Base-by-base conservation (phyloP, 441 rosid genomes). In the Gossypium schwendimanii region DNA sequence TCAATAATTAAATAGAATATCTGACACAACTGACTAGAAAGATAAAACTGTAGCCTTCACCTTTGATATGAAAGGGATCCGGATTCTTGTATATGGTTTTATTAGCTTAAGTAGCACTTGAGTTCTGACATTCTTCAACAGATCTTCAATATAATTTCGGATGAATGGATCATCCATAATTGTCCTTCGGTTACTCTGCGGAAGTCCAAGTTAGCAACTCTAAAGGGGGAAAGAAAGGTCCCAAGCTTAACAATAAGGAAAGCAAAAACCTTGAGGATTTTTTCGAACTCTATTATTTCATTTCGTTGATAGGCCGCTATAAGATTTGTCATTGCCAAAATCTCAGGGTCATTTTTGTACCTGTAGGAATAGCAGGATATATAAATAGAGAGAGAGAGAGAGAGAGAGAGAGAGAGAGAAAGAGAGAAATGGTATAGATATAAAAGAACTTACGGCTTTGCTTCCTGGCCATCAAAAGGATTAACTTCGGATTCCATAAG, bases 381-480 rank as follows among this genome's bases (percentile, higher is more conserved):
- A 3, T 15, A 47, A 6, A 47, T 15, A 12, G 6, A 41, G 2
- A 41, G 2, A n/a, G 69, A 74, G 26, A 53, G 12, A 62, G 58
- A 28, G 14, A 20, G 33, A 23, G 57, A 52, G 23, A 17, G 2
- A 15, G 2, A 15, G 71, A 74, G 33, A 53, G 14, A 58, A 47
- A 31, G 14, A 21, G 36, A 23, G 57, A 52, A 7, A 58, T 45
- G 47, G 18, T 6, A 36, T 41, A 17, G 21, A 26, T 47, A 54
- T 18, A 58, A 36, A 57, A 58, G 31, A 53, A 80, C 99, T 95
- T 86, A 93, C 98, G 99, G 98, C 75, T 93, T 96, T 63, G 99
- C 98, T 87, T 96, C 99, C 80, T 96, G 99, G 62, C 98, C 99
- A 59, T 93, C 99, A 83, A 96, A 96, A 44, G 99, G 99, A 81